Evolutionary conservation across 176 grass and related monocot species (phyloP).

Genomic region (Pontederia crassipes): DNA sequence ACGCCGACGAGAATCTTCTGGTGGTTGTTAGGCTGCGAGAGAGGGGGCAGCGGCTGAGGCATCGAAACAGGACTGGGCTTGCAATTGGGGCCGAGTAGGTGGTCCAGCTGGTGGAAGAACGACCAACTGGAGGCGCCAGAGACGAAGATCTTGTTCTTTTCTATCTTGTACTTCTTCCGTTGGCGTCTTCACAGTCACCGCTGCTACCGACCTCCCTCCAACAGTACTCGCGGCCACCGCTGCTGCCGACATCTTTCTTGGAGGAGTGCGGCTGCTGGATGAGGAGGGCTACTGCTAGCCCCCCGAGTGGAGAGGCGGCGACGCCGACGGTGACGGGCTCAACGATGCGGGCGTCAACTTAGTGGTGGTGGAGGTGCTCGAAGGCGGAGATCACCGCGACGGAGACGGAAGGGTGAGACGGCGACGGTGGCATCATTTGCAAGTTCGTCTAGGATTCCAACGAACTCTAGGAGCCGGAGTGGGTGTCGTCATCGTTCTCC

Average conservation of each 20-base stretch:
- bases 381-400: no score
- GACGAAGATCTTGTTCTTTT: conserved; percentile 49
- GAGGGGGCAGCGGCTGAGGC: background rate
- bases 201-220: conserved; percentile 99
- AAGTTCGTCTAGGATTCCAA: background rate
- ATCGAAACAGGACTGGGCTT: conserved; percentile 5
- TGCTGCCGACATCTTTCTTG: conserved; percentile 11
- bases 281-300: conserved; percentile 51
- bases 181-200: no score
- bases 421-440: background rate
- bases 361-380: conserved; percentile 3
- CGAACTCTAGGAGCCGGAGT: background rate
- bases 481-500: conserved; percentile 3
- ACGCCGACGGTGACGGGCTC: conserved; percentile 4
- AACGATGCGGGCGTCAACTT: conserved; percentile 21
- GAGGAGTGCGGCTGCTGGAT: conserved; percentile 43
- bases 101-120: conserved; percentile 64
- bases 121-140: conserved; percentile 30
- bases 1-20: conserved; percentile 8
- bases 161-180: conserved; percentile 97
- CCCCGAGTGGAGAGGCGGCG: conserved; percentile 35
- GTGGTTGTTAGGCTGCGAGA: background rate
- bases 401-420: background rate
- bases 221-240: conserved; percentile 66
- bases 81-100: conserved; percentile 58